Evolutionary conservation across 345 rosid species (phyloP).

Genomic region (Physaria fendleri): DNA sequence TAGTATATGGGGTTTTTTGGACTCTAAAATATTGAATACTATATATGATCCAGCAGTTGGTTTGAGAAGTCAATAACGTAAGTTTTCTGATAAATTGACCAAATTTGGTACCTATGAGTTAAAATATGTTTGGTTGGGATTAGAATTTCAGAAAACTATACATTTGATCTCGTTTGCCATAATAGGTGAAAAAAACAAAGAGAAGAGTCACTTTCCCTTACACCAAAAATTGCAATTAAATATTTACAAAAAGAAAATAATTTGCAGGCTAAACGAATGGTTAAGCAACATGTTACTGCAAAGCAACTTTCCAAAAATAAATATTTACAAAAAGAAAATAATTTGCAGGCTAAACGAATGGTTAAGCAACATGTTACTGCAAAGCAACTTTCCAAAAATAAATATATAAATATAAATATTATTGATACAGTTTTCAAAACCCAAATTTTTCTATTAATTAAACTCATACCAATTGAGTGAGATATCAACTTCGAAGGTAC

Average conservation of each 20-base stretch:
- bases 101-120: background rate
- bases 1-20: background rate
- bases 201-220: slow-evolving; percentile 22
- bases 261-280: background rate
- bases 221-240: slow-evolving; percentile 5
- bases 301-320: slow-evolving; percentile 2
- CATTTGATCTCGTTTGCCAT: slow-evolving; percentile 2
- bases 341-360: background rate
- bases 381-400: slow-evolving; percentile 5
- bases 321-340: background rate
- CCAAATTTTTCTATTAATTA: background rate
- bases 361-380: slow-evolving; percentile 28
- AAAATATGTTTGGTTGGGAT: slow-evolving; percentile 14
- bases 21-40: background rate
- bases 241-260: background rate
- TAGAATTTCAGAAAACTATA: background rate
- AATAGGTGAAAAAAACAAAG: background rate
- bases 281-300: slow-evolving; percentile 28
- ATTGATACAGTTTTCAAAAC: background rate
- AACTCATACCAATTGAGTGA: background rate
- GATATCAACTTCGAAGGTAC: slow-evolving; percentile 36
- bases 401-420: background rate
- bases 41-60: background rate
- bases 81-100: background rate
- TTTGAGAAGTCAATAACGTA: slow-evolving; percentile 17